phyloP scores from a whole-genome alignment of 495 filamentous ascomycete species.

The Lepidopterella palustris region DNA sequence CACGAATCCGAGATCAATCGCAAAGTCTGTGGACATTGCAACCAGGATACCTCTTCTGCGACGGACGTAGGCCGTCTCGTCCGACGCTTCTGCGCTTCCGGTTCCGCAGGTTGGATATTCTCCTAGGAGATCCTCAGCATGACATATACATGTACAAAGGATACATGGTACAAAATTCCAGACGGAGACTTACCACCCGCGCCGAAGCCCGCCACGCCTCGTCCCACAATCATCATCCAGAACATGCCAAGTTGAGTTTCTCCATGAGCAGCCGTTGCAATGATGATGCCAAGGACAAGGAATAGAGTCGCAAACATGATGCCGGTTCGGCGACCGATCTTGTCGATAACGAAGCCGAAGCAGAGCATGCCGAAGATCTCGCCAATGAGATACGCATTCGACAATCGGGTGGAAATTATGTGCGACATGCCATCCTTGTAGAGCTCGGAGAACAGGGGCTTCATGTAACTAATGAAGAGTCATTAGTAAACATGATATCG shows the following conservation, averaged over 20 bases:
- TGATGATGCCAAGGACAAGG: conserved; percentile 25
- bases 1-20: conserved; percentile 34
- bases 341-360: conserved; percentile 38
- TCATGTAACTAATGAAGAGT: not conserved
- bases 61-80: conserved; percentile 32
- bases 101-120: conserved; percentile 37
- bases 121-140: conserved; percentile 7
- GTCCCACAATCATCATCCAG: conserved; percentile 22
- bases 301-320: conserved; percentile 36
- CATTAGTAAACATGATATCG: not conserved
- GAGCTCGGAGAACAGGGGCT: not conserved
- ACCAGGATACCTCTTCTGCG: conserved; percentile 37
- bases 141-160: no score
- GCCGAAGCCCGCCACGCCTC: conserved; percentile 28
- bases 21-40: conserved; percentile 37
- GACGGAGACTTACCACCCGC: conserved; percentile 1
- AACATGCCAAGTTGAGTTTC: conserved; percentile 21
- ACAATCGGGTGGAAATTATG: not conserved
- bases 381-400: not conserved
- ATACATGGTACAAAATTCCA: not conserved
- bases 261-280: conserved; percentile 17
- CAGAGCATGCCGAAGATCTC: conserved; percentile 39
- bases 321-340: conserved; percentile 35
- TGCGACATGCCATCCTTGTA: not conserved
- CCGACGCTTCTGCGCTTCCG: conserved; percentile 37